A percentile compares a stretch with the other conserved stretches of the same genome.
Conservation (phyloP, 805 yeast genomes). For the Yueomyces sp. region DNA sequence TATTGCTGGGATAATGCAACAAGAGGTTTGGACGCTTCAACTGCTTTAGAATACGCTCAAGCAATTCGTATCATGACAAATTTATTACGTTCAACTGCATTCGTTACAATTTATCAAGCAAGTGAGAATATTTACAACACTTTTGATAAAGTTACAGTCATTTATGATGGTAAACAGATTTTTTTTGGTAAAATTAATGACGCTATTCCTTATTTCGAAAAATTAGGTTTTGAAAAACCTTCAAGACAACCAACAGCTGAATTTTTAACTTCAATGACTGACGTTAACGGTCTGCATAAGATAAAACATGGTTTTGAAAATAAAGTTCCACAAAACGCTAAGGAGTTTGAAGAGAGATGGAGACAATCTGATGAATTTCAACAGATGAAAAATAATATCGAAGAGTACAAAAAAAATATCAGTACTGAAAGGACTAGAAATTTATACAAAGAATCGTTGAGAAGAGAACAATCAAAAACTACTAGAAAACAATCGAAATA, state of each 20-base stretch:
- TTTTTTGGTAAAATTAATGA: slow-evolving; percentile 38
- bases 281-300: slow-evolving; percentile 34
- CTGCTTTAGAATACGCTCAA: slow-evolving; percentile 54
- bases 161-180: slow-evolving; percentile 41
- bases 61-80: slow-evolving; percentile 45
- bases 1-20: slow-evolving; percentile 67
- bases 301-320: slow-evolving; percentile 32
- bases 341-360: slow-evolving; percentile 41
- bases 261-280: slow-evolving; percentile 46
- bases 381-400: slow-evolving; percentile 31
- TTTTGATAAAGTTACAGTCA: slow-evolving; percentile 40
- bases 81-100: slow-evolving; percentile 36
- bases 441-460: slow-evolving; percentile 19
- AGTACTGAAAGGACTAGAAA: slow-evolving; percentile 24
- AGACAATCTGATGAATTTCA: slow-evolving; percentile 27
- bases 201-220: slow-evolving; percentile 39
- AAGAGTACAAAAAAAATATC: slow-evolving; percentile 17
- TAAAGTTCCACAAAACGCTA: slow-evolving; percentile 41
- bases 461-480: slow-evolving; percentile 18
- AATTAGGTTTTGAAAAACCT: slow-evolving; percentile 45
- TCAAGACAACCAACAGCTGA: slow-evolving; percentile 50
- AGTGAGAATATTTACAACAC: slow-evolving; percentile 40
- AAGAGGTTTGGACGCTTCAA: slow-evolving; percentile 65
- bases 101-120: slow-evolving; percentile 50
- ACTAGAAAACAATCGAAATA: slow-evolving; percentile 14